These are phyloP conservation scores for Pyrus bretschneideri DNA, from an alignment of 306 rosid genomes.

Conservation along the genomic window DNA sequence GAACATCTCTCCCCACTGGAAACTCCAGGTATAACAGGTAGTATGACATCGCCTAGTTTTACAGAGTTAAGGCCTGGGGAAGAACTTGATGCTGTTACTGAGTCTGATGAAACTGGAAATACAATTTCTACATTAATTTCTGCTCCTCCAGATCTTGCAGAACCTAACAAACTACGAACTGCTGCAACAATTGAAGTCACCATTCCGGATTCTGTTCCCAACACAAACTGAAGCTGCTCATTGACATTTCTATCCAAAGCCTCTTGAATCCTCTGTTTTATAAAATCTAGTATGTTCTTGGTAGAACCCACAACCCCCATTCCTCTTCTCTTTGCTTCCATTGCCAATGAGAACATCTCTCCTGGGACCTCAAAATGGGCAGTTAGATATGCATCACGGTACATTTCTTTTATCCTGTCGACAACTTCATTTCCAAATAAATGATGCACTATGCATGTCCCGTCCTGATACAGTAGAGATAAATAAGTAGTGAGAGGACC, in stretches of 20 bases:
- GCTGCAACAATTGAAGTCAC: slow-evolving; percentile 85
- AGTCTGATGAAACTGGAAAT: slow-evolving; percentile 93
- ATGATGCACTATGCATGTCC: slow-evolving; percentile 92
- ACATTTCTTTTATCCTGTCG: slow-evolving; percentile 82
- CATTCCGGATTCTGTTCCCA: slow-evolving; percentile 98
- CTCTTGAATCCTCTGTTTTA: slow-evolving; percentile 74
- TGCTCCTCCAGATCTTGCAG: slow-evolving; percentile 38
- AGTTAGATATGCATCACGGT: slow-evolving; percentile 88
- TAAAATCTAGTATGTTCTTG: slow-evolving; percentile 81
- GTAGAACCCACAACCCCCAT: slow-evolving; percentile 97
- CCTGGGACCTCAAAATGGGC: slow-evolving; percentile 99
- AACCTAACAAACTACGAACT: slow-evolving; percentile 57
- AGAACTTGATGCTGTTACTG: slow-evolving; percentile 58
- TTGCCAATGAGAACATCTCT: slow-evolving; percentile 95
- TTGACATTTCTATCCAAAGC: slow-evolving; percentile 72
- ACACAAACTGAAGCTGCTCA: slow-evolving; percentile 84
- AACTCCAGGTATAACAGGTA: slow-evolving; percentile 80
- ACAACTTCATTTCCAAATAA: slow-evolving; percentile 93
- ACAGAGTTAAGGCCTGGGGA: slow-evolving; percentile 32
- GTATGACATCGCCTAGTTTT: slow-evolving; percentile 37
- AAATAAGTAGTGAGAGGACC: neutral
- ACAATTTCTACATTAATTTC: slow-evolving; percentile 76
- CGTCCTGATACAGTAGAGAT: slow-evolving; percentile 53
- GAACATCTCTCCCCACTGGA: slow-evolving; percentile 95
- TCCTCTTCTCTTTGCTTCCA: slow-evolving; percentile 99